These are phyloP conservation scores for Penicillium arizonense DNA, from an alignment of 495 filamentous ascomycete species.

Conservation along the genomic window DNA sequence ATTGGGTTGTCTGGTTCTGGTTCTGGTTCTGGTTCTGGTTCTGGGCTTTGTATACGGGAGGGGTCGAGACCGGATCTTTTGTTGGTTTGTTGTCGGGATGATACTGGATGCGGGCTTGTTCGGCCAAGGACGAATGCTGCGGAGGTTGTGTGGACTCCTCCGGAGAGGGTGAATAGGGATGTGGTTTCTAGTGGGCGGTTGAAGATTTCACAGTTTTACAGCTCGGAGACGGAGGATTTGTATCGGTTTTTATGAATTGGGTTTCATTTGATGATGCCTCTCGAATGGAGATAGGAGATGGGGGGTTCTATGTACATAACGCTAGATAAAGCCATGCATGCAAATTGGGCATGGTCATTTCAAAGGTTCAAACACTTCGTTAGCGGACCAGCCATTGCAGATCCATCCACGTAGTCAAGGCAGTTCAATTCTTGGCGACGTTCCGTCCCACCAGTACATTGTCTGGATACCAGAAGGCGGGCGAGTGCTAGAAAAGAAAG, in stretches of 20 bases:
- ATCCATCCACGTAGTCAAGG: not conserved
- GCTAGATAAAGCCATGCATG: not conserved
- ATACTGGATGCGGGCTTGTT: constrained; percentile 28
- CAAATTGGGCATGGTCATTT: not conserved
- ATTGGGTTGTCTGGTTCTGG: constrained; percentile 24
- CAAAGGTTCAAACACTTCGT: not conserved
- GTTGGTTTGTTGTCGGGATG: constrained; percentile 29
- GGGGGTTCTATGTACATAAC: not conserved
- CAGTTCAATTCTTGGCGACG: not conserved
- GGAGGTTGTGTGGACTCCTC: constrained; percentile 41
- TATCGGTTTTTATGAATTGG: not conserved
- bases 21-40: not conserved
- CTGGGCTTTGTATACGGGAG: constrained; percentile 6
- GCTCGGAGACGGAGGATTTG: not conserved
- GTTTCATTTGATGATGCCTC: not conserved
- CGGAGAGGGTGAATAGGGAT: constrained; percentile 21
- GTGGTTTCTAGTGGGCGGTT: constrained; percentile 23
- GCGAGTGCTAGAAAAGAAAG: not conserved
- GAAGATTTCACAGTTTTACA: constrained; percentile 3
- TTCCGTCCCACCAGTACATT: too few relatives aligned
- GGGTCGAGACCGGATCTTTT: constrained; percentile 24
- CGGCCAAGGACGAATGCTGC: constrained; percentile 31
- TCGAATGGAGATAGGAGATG: not conserved
- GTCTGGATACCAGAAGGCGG: too few relatives aligned
- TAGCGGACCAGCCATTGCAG: not conserved